Evolutionary conservation across 2,329 filamentous ascomycete genomes (phyloP).

Genomic region (Sclerotinia trifoliorum): DNA sequence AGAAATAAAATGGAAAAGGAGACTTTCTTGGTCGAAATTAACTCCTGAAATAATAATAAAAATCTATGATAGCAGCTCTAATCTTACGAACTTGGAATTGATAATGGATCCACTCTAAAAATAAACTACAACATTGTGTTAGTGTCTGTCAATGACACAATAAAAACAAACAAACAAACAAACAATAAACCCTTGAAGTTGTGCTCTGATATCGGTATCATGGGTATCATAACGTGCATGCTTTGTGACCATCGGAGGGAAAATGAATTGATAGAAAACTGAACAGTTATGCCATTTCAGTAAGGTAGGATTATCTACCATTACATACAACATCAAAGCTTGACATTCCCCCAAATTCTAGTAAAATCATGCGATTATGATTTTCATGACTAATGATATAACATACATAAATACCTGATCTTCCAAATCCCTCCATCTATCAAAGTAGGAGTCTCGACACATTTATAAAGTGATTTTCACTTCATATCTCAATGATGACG

Average conservation of each 20-base stretch:
- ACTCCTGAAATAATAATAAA: neutral
- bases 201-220: too few relatives aligned
- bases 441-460: neutral
- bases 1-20: neutral
- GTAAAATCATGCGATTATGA: neutral
- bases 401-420: neutral
- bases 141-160: neutral
- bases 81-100: too few relatives aligned
- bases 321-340: neutral
- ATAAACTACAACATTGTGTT: neutral
- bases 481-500: constrained; percentile 8
- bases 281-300: too few relatives aligned
- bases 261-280: too few relatives aligned
- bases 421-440: neutral
- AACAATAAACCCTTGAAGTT: neutral
- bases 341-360: neutral
- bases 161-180: neutral
- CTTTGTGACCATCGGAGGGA: neutral
- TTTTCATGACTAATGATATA: neutral
- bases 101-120: constrained; percentile 11
- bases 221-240: neutral
- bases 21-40: neutral
- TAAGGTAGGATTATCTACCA: too few relatives aligned
- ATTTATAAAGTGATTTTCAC: neutral
- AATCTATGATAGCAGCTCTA: neutral